These are phyloP conservation scores for Backusella westeae DNA, from an alignment of 192 early-diverging fungal genomes.

Conservation along the genomic window DNA sequence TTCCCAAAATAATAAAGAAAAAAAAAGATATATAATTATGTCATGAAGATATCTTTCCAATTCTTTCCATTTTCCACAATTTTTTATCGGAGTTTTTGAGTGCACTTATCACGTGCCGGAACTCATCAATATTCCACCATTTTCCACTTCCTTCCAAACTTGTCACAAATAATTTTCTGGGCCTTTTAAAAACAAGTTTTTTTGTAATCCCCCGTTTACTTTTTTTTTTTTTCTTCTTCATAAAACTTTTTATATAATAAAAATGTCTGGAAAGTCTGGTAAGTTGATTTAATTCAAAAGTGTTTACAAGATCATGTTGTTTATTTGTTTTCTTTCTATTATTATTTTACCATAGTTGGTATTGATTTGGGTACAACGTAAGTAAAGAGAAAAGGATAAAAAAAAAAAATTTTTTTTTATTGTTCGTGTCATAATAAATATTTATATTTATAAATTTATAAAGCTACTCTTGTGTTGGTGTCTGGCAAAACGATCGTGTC, in stretches of 20 bases:
- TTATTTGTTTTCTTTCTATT: constrained; percentile 7
- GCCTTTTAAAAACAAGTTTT: constrained; percentile 2
- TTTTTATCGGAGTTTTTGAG: background rate
- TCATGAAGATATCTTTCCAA: too few species aligned
- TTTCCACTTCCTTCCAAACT: constrained; percentile 23
- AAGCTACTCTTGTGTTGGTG: constrained; percentile 92
- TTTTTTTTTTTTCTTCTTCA: constrained; percentile 8
- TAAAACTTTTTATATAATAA: constrained; percentile 1
- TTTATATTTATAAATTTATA: constrained; percentile 53
- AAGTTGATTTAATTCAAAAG: background rate
- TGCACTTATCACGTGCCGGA: background rate
- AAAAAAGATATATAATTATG: too few species aligned
- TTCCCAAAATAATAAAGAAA: too few species aligned
- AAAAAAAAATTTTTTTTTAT: background rate
- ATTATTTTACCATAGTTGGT: constrained; percentile 26
- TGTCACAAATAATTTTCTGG: constrained; percentile 16
- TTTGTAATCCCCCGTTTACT: background rate
- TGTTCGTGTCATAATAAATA: constrained; percentile 66
- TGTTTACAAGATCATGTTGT: background rate
- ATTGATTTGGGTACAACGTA: constrained; percentile 45
- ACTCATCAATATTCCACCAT: constrained; percentile 1
- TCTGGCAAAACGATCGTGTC: constrained; percentile 67
- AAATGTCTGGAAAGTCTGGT: constrained; percentile 35
- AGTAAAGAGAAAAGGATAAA: constrained; percentile 50
- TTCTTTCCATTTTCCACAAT: too few species aligned